Evolutionary conservation across 1,284 basidiomycete species (phyloP), one percentile per base, ranked within the genome.

Genomic region (Rhodotorula sp.): DNA sequence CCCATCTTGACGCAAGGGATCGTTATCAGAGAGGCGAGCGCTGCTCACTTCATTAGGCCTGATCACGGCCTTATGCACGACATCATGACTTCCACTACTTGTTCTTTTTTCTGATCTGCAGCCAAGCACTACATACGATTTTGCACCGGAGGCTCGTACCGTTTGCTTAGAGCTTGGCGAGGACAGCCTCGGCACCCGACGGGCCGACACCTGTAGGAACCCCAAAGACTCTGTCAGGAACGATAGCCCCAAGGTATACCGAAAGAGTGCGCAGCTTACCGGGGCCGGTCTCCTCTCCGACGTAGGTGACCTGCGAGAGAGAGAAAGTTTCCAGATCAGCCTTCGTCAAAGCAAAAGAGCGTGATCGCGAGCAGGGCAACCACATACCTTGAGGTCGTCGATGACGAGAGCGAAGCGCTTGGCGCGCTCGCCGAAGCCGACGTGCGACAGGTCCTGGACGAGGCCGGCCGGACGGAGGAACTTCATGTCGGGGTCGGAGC

Each of bases 401-500:
- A 91, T 79, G 77, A 92, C 83, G 71, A 91, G 74, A 16, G 88
- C 90, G 78, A 88, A 92, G 62, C 91, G 87, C 20, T 83, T 83
- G 54, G 90, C 90, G 64, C 91, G 88, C 65, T 63, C 78, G 58
- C 90, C 89, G 61, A 92, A 82, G 12, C 87, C 87, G 26, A 77
- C 78, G 16, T 78, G 82, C 29, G 85, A 83, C 29, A 91, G 83
- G 80, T 91, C 90, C 67, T 87, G 71, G 60, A 83, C 82, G 60
- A 90, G 85, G n/a, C 88, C 89, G 60, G 91, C 81, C 58, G 82
- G 79, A 61, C 83, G 83, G 65, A 89, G 88, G 88, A 89, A 92
- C 72, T 84, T 80, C n/a, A 87, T 87, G 66, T 85, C 80, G 46
- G 84, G 77, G 80, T 92, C 91, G 49, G 87, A 87, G 76, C 90